A percentile compares a stretch with the other conserved stretches of the same genome.
These are phyloP conservation scores for Fusarium graminum DNA, from an alignment of 2,329 filamentous ascomycete species.

Conservation along the genomic window DNA sequence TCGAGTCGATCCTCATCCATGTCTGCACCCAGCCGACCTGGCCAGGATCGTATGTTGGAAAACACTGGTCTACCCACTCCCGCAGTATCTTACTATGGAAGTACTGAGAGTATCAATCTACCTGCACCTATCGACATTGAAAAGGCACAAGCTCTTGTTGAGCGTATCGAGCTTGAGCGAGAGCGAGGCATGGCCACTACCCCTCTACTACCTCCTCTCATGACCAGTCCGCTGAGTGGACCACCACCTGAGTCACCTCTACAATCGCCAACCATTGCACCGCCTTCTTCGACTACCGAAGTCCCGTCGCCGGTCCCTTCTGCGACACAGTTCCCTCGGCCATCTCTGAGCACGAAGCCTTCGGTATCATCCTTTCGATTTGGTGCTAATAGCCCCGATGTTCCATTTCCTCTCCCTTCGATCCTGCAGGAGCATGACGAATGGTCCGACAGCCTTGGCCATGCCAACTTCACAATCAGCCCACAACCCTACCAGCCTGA, in stretches of 20 bases:
- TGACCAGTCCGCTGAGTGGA: conserved; percentile 70
- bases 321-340: conserved; percentile 62
- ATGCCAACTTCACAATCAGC: conserved; percentile 91
- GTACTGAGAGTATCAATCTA: conserved; percentile 66
- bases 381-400: conserved; percentile 71
- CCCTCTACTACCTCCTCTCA: conserved; percentile 84
- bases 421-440: conserved; percentile 79
- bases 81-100: conserved; percentile 72
- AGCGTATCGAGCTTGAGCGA: conserved; percentile 66
- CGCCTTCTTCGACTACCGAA: conserved; percentile 62
- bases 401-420: conserved; percentile 69
- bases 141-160: conserved; percentile 49
- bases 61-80: conserved; percentile 71
- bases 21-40: conserved; percentile 69
- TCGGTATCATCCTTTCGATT: conserved; percentile 80
- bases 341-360: conserved; percentile 80
- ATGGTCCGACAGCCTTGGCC: conserved; percentile 88
- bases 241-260: conserved; percentile 81
- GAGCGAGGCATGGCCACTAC: conserved; percentile 77
- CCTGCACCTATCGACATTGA: conserved; percentile 60
- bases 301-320: conserved; percentile 59
- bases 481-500: conserved; percentile 84
- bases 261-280: conserved; percentile 81
- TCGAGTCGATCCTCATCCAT: conserved; percentile 86
- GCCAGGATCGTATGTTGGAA: conserved; percentile 62